Percentiles rank a stretch among this genome's conserved stretches.
These are phyloP conservation scores for Croton setiger DNA, from an alignment of 441 rosid genomes.

Conservation along the genomic window DNA sequence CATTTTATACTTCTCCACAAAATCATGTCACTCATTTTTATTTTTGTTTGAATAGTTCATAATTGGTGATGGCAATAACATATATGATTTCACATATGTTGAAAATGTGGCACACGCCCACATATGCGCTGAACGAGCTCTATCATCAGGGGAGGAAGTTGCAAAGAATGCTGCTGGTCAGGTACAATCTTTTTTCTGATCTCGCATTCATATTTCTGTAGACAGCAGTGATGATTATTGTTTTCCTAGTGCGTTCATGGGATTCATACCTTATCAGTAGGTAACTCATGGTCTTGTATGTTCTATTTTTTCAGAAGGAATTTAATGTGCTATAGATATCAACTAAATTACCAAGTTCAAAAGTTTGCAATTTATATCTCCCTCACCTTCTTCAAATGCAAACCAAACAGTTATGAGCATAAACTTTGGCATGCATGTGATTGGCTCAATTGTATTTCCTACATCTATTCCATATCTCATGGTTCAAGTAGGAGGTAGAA, in stretches of 20 bases:
- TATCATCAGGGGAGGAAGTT: slow-evolving; percentile 69
- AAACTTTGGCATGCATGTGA: background rate
- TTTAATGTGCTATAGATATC: background rate
- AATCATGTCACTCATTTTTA: background rate
- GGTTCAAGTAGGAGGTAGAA: background rate
- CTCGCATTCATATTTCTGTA: background rate
- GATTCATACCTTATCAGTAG: background rate
- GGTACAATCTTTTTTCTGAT: slow-evolving; percentile 42
- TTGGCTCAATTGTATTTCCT: background rate
- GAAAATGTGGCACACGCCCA: slow-evolving; percentile 96
- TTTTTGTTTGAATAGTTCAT: slow-evolving; percentile 55
- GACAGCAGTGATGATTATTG: background rate
- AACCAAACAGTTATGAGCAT: background rate
- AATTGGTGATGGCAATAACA: slow-evolving; percentile 81
- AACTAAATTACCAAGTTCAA: background rate
- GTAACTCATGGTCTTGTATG: background rate
- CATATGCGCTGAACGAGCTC: slow-evolving; percentile 88
- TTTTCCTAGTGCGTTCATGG: background rate
- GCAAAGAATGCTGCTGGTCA: slow-evolving; percentile 86
- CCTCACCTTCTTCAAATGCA: background rate
- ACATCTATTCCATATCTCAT: background rate
- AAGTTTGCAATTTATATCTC: background rate
- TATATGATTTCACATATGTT: slow-evolving; percentile 84
- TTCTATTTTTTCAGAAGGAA: background rate
- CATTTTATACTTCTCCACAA: slow-evolving; percentile 8